Conservation (phyloP, 345 rosid genomes). For the Aquilaria malaccensis region DNA sequence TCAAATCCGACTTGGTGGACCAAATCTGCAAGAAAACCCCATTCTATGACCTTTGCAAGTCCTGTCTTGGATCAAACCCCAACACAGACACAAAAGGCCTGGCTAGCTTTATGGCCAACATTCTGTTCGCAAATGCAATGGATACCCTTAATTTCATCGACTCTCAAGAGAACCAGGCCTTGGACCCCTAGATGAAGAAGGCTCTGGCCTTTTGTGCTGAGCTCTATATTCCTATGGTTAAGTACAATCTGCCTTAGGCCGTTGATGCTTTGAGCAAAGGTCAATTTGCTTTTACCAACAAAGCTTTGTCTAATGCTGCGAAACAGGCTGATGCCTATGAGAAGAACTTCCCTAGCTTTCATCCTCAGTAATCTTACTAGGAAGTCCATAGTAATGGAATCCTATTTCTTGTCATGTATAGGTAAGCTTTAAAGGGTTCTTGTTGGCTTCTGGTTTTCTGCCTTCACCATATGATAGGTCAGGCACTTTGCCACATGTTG, state of each 20-base stretch:
- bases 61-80: slow-evolving; percentile 21
- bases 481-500: too few relatives aligned
- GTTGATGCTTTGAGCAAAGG: slow-evolving; percentile 49
- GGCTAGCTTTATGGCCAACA: slow-evolving; percentile 36
- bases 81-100: slow-evolving; percentile 30
- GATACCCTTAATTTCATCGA: slow-evolving; percentile 48
- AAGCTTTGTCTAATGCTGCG: slow-evolving; percentile 48
- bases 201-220: slow-evolving; percentile 75
- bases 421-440: too few relatives aligned
- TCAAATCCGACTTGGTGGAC: slow-evolving; percentile 30
- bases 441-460: too few relatives aligned
- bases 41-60: slow-evolving; percentile 46
- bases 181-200: slow-evolving; percentile 50
- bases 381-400: too few relatives aligned
- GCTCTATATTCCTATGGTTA: slow-evolving; percentile 73
- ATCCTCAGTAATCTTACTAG: too few relatives aligned
- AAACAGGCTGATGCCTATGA: slow-evolving; percentile 60
- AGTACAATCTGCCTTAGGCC: slow-evolving; percentile 82
- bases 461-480: too few relatives aligned
- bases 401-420: too few relatives aligned
- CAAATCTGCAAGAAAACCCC: slow-evolving; percentile 74
- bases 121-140: slow-evolving; percentile 45
- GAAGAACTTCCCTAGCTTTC: slow-evolving; percentile 30
- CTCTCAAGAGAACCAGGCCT: slow-evolving; percentile 26
- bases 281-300: slow-evolving; percentile 44